Base-by-base conservation (phyloP, 768 basidiomycete species). In the Lanmaoa pseudosensibilis region DNA sequence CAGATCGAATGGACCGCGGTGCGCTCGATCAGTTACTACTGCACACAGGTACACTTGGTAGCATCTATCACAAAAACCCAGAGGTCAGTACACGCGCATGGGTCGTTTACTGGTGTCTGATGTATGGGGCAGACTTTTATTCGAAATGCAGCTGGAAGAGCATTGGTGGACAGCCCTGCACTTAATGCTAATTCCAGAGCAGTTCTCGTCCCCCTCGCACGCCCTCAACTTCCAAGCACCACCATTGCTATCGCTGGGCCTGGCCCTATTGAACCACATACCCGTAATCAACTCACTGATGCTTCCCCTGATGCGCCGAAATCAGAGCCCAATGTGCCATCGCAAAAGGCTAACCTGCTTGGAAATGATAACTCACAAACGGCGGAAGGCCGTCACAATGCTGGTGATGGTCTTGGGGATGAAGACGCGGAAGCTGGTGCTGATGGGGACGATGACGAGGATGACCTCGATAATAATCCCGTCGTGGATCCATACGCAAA, bases 51-150 rank as follows among this genome's bases (percentile, higher is more conserved):
- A 94, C 92, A 13, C 75, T 98, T 30, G 90, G 94, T 27, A 95
- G 93, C 57, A 96, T 99, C 56, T 99, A 98, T 73, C 96, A 98
- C 78, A 97, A 98, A 76, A 94, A 94, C 65, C 95, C 95, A 16
- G 92, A 96, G 81, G 92, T 90, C 43, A 61, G 77, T 62, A 43
- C 33, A 51, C 6, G 40, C 43, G 10, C 10, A 32, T 49, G 51
- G 21, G 41, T 38, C 4, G 3, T 47, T 36, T 8, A 23, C 53
- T 60, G 41, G 38, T 30, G 39, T 52, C 45, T 72, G 40, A 71
- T 30, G 8, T 37, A 23, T 58, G 15, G 23, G 23, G 6, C 48
- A 94, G 90, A 96, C 94, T 2, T 98, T 98, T 74, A 98, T 98
- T 65, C 87, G 95, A 23, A 88, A 88, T 61, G 92, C 94, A 9